These are phyloP conservation scores for Solanum etuberosum DNA, from an alignment of 257 asterid species.

Conservation along the genomic window DNA sequence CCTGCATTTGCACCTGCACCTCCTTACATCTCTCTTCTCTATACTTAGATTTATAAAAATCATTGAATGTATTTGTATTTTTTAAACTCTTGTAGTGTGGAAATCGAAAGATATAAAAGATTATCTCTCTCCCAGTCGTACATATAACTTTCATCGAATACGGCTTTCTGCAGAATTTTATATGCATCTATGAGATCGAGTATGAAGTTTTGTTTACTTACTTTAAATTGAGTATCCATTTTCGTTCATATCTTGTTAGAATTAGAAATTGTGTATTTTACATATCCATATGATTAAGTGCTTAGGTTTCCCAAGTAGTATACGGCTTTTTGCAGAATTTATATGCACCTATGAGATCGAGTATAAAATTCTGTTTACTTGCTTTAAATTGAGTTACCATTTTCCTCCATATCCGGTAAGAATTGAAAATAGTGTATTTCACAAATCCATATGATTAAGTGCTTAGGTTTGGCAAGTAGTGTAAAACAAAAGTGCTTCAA, in stretches of 20 bases:
- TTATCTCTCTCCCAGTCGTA: neutral
- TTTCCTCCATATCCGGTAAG: no score
- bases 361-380: neutral
- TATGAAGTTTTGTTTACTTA: neutral
- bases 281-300: neutral
- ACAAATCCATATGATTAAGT: neutral
- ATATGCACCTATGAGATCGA: neutral
- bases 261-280: neutral
- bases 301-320: neutral
- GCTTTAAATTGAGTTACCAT: neutral
- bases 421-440: neutral
- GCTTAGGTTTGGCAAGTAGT: neutral
- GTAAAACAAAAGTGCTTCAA: neutral
- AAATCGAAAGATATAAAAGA: neutral
- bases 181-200: neutral
- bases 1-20: slow-evolving; percentile 39
- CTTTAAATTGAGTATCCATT: neutral
- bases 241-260: neutral
- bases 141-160: neutral
- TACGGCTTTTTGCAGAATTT: neutral
- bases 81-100: neutral
- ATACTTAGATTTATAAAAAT: neutral
- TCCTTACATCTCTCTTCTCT: neutral
- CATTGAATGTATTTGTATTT: neutral
- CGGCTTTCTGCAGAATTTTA: no score